These are phyloP conservation scores for Ensete ventricosum DNA, from an alignment of 176 grass and related monocot genomes.

Conservation along the genomic window DNA sequence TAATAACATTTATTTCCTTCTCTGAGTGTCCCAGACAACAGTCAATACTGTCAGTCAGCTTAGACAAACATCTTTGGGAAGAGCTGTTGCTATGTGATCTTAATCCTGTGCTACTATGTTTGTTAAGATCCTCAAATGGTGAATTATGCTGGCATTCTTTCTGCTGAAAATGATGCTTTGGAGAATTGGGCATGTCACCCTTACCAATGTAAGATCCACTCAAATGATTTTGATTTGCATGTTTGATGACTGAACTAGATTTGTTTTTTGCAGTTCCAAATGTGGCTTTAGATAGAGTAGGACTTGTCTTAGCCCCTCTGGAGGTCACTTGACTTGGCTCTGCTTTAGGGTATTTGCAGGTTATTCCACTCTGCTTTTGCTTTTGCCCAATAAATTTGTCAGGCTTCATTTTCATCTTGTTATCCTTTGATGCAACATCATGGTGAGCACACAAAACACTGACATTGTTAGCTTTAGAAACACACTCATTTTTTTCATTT, in stretches of 20 bases:
- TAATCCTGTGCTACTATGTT: constrained; percentile 12
- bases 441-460: constrained; percentile 21
- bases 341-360: background rate
- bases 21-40: background rate
- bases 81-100: constrained; percentile 26
- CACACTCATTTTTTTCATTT: constrained; percentile 10
- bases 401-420: constrained; percentile 18
- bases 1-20: constrained; percentile 5
- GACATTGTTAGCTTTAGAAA: constrained; percentile 21
- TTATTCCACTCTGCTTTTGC: constrained; percentile 29
- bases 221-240: constrained; percentile 15
- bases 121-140: constrained; percentile 9
- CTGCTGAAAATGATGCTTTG: constrained; percentile 26
- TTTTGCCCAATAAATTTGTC: constrained; percentile 22
- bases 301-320: constrained; percentile 12
- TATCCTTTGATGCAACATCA: constrained; percentile 25
- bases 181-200: background rate
- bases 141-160: constrained; percentile 26
- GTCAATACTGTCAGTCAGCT: constrained; percentile 17
- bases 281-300: constrained; percentile 8
- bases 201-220: constrained; percentile 21
- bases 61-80: constrained; percentile 15
- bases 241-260: constrained; percentile 30
- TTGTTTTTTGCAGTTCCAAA: constrained; percentile 20
- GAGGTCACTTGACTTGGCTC: constrained; percentile 20